These are phyloP conservation scores for Myotisia sp. DNA, from an alignment of 2,329 filamentous ascomycete species.

Conservation along the genomic window DNA sequence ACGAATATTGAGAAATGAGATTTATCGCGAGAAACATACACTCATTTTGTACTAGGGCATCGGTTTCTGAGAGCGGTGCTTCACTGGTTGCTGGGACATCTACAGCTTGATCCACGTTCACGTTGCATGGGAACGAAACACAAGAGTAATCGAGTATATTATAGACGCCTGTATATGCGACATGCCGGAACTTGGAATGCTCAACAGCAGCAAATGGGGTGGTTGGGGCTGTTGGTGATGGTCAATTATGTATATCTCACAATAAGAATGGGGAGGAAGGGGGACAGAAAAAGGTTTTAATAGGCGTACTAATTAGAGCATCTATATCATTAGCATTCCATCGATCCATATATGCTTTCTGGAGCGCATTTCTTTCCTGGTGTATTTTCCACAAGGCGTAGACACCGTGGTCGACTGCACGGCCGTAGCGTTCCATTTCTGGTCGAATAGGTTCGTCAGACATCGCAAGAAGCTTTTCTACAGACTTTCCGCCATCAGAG, in stretches of 20 bases:
- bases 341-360: slow-evolving; percentile 13
- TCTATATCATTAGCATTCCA: slow-evolving; percentile 33
- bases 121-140: slow-evolving; percentile 42
- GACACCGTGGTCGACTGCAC: slow-evolving; percentile 31
- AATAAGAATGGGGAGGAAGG: too few relatives aligned
- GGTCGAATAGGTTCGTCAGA: slow-evolving; percentile 29
- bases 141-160: slow-evolving; percentile 45
- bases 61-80: slow-evolving; percentile 28
- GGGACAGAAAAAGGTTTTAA: too few relatives aligned
- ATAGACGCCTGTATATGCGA: slow-evolving; percentile 34
- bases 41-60: slow-evolving; percentile 32
- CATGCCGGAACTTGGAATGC: slow-evolving; percentile 33
- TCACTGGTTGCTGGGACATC: slow-evolving; percentile 28
- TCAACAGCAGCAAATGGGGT: slow-evolving; percentile 31
- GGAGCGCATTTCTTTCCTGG: slow-evolving; percentile 24
- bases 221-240: slow-evolving; percentile 28
- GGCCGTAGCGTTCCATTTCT: slow-evolving; percentile 34
- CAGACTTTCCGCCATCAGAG: slow-evolving; percentile 38
- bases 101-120: slow-evolving; percentile 33
- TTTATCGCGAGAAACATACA: slow-evolving; percentile 34
- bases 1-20: neutral
- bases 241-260: too few relatives aligned
- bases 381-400: slow-evolving; percentile 38
- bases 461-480: slow-evolving; percentile 14
- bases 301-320: slow-evolving; percentile 13